Conservation (phyloP, 495 filamentous ascomycete genomes). For the Xylaria longipes region DNA sequence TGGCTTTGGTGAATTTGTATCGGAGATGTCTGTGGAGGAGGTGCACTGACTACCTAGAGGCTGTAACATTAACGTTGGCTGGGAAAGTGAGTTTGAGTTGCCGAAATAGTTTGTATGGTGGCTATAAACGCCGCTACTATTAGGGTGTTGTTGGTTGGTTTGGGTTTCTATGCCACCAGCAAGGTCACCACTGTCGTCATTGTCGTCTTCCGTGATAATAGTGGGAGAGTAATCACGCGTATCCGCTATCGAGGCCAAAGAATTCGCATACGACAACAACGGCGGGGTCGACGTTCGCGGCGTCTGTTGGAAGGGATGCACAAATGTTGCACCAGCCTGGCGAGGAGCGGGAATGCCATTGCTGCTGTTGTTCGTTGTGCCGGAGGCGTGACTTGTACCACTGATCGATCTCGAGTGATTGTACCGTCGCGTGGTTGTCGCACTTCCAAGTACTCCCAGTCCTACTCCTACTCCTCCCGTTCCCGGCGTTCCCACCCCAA, state of each 20-base stretch:
- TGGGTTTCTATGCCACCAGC: constrained; percentile 26
- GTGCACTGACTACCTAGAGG: constrained; percentile 51
- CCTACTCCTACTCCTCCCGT: constrained; percentile 23
- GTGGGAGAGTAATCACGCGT: constrained; percentile 52
- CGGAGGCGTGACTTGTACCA: constrained; percentile 54
- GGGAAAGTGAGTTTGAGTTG: constrained; percentile 35
- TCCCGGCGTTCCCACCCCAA: constrained; percentile 28
- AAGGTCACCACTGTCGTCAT: constrained; percentile 43
- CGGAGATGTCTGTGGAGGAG: constrained; percentile 42
- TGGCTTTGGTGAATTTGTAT: constrained; percentile 38
- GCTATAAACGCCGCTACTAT: neutral
- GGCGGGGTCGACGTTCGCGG: constrained; percentile 64
- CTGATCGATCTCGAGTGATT: constrained; percentile 60
- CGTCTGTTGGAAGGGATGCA: constrained; percentile 64
- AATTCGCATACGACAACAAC: constrained; percentile 58
- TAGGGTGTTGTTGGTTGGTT: constrained; percentile 28
- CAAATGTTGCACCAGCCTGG: constrained; percentile 52
- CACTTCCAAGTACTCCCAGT: constrained; percentile 21
- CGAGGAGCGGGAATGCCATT: constrained; percentile 31
- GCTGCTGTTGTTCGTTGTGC: constrained; percentile 49
- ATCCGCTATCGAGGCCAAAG: constrained; percentile 53
- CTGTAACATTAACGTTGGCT: constrained; percentile 36
- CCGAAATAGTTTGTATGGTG: constrained; percentile 24
- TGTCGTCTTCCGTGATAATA: constrained; percentile 56
- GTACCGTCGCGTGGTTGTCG: constrained; percentile 31